These are phyloP conservation scores for Pyrus hybrid DNA, from an alignment of 331 rosid genomes.

Conservation along the genomic window DNA sequence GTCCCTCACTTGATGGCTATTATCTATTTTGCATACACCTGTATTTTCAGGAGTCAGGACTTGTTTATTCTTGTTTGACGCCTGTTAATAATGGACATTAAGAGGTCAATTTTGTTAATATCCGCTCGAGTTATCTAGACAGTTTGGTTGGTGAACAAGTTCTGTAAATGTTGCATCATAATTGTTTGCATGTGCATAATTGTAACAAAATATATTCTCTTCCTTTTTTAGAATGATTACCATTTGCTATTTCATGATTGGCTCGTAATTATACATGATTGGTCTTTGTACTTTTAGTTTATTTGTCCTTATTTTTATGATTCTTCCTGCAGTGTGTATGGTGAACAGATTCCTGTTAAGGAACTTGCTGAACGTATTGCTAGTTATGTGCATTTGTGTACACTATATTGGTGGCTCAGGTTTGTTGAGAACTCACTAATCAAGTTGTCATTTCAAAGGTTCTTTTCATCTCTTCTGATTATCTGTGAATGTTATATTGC, in stretches of 20 bases:
- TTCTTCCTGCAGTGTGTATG: slow-evolving; percentile 53
- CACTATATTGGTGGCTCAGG: slow-evolving; percentile 99
- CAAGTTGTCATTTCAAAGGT: slow-evolving; percentile 6
- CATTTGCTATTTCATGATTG: background rate
- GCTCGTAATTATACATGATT: background rate
- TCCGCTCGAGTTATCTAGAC: background rate
- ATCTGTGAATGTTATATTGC: slow-evolving; percentile 16
- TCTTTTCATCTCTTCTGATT: slow-evolving; percentile 1
- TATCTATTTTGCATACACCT: background rate
- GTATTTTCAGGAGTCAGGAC: background rate
- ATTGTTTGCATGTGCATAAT: background rate
- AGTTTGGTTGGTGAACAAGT: background rate
- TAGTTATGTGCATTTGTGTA: slow-evolving; percentile 97
- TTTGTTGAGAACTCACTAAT: slow-evolving; percentile 17
- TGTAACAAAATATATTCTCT: background rate
- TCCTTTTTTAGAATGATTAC: background rate
- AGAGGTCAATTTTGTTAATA: background rate
- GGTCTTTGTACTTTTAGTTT: too few relatives aligned
- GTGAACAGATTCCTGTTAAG: slow-evolving; percentile 85
- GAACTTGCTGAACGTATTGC: slow-evolving; percentile 98
- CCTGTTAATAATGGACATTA: background rate
- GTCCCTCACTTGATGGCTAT: background rate
- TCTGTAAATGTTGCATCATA: background rate
- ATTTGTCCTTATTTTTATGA: background rate
- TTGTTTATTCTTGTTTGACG: background rate